Base-by-base conservation (phyloP, 2,329 filamentous ascomycete genomes). In the Elsinoe fawcettii region DNA sequence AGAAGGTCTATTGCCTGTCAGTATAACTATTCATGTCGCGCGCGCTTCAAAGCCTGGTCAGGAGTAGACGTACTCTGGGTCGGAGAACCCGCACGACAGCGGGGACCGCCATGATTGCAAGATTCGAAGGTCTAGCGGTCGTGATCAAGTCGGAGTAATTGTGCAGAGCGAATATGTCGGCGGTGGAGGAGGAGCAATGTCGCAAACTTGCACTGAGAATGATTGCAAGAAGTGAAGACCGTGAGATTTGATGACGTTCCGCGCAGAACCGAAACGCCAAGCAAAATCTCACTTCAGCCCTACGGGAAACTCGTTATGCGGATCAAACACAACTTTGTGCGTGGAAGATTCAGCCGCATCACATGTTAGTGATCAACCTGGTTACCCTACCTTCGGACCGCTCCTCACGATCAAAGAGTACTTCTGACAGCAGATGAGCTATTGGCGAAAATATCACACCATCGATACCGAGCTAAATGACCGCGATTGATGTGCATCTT, bases 1-100 rank as follows among this genome's bases (percentile, higher is more conserved):
- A 81, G 70, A 96, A 92, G 47, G 83, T 86, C 90, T 96, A 69
- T 8, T 11, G 6, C 20, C 16, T 16, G 20, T 53, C 32, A 53
- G 49, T 34, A 53, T 22, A 12, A 9, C 9, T 2, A 18, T 20
- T 23, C 41, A 46, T 51, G 46, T 14, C 14, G 16, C 27, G 25
- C 46, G 46, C 46, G 46, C 25, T 18, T 20, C 12, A 32, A 8
- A 5, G 14, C 23, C 14, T 32, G 46, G 14, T 36, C 49, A 39
- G 20, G 32, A 39, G 20, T 23, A 20, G 34, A 53, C 49, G 25
- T 34, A 53, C 49, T 39, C 49, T 12, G 16, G 49, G 49, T n/a
- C 49, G 49, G 32, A 53, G 30, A 16, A 53, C 30, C 30, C 49
- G 49, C 27, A 53, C 49, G 16, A 53, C 14, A 20, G 30, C 49